Evolutionary conservation across 345 rosid species (phyloP).

Genomic region (Physaria fendleri): DNA sequence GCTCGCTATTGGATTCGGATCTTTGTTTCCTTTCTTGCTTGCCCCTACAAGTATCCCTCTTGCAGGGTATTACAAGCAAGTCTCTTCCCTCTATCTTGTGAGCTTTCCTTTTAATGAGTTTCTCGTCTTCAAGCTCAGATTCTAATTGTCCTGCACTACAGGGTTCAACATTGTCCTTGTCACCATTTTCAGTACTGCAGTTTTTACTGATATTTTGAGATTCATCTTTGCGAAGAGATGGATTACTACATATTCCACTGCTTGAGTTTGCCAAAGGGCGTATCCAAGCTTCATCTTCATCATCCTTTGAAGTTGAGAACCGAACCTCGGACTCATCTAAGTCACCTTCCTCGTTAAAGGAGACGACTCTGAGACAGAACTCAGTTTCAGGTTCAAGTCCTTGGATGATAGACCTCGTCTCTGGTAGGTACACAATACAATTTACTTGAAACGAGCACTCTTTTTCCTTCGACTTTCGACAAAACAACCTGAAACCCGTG

Average conservation of each 20-base stretch:
- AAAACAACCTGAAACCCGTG: constrained; percentile 52
- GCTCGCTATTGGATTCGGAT: constrained; percentile 40
- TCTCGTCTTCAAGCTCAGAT: constrained; percentile 19
- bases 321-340: constrained; percentile 45
- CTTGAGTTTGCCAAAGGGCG: constrained; percentile 61
- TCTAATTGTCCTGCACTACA: constrained; percentile 22
- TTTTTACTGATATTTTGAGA: constrained; percentile 41
- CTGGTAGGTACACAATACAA: constrained; percentile 45
- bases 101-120: constrained; percentile 35
- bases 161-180: constrained; percentile 18
- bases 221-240: constrained; percentile 85
- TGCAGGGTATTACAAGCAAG: constrained; percentile 77
- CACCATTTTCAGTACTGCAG: constrained; percentile 30
- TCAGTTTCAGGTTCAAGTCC: constrained; percentile 59
- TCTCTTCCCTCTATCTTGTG: constrained; percentile 42
- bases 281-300: constrained; percentile 34
- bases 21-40: constrained; percentile 40
- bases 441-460: constrained; percentile 55
- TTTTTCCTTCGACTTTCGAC: constrained; percentile 42
- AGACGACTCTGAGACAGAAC: constrained; percentile 53
- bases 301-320: constrained; percentile 36
- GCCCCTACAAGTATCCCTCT: constrained; percentile 42
- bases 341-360: constrained; percentile 40
- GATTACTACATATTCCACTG: constrained; percentile 65
- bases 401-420: constrained; percentile 46